Conservation (phyloP, 2,329 filamentous ascomycete species). For the Pyricularia sp. region DNA sequence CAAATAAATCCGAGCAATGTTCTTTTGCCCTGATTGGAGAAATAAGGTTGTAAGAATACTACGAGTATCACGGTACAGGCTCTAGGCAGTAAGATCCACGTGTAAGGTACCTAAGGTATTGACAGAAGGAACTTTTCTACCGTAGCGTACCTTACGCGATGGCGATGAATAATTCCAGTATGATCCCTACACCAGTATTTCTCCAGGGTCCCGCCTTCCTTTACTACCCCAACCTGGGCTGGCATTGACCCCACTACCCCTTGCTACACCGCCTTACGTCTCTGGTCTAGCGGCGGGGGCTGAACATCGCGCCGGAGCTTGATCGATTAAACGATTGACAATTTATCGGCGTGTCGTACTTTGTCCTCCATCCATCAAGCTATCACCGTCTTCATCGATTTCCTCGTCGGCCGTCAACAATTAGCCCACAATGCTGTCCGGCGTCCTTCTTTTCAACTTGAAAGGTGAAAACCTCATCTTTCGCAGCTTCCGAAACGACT, state of each 20-base stretch:
- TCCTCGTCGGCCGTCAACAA: not conserved
- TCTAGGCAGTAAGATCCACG: no score
- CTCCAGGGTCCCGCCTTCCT: no score
- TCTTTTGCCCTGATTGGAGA: no score
- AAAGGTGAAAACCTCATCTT: constrained; percentile 99
- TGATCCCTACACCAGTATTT: no score
- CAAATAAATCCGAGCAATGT: no score
- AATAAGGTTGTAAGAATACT: no score
- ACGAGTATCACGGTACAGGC: no score
- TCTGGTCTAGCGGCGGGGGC: not conserved
- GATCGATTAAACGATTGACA: not conserved
- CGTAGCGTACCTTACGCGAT: no score
- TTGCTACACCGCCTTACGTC: not conserved
- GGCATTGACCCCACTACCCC: not conserved
- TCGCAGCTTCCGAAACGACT: constrained; percentile 96
- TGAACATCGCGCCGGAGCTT: not conserved
- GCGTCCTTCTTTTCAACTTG: constrained; percentile 97
- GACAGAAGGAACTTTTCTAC: no score
- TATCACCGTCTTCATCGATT: not conserved
- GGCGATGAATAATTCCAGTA: no score
- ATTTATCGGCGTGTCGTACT: not conserved
- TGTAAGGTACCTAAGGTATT: no score
- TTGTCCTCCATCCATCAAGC: not conserved
- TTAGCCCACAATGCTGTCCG: constrained; percentile 71
- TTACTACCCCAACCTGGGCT: not conserved